Conservation (phyloP, 129 eudicot genomes). For the Flaveria trinervia region DNA sequence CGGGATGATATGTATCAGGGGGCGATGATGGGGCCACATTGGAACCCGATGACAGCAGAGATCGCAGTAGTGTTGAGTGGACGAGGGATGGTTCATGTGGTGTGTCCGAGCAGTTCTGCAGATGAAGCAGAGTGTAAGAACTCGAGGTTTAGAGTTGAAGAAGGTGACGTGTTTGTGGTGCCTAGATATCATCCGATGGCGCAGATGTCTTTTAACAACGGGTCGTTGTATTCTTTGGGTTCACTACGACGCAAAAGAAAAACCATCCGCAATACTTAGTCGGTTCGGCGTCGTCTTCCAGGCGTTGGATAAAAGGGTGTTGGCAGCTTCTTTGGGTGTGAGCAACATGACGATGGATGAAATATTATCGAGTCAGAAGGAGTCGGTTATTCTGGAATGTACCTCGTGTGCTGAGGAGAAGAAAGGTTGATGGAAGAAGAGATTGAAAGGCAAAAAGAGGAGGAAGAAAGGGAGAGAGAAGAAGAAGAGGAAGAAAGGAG, state of each 20-base stretch:
- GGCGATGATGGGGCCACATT: conserved; percentile 96
- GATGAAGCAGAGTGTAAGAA: conserved; percentile 49
- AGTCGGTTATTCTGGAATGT: conserved; percentile 60
- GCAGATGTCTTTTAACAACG: conserved; percentile 75
- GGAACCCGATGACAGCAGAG: conserved; percentile 80
- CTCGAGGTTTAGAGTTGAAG: conserved; percentile 61
- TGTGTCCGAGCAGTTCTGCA: conserved; percentile 47
- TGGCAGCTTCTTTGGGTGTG: conserved; percentile 62
- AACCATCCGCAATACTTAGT: conserved; percentile 82
- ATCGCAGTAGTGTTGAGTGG: conserved; percentile 66
- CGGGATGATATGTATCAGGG: conserved; percentile 41
- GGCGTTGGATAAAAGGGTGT: conserved; percentile 46
- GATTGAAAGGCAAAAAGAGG: conserved; percentile 21
- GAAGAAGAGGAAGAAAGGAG: conserved; percentile 16
- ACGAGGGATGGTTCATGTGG: conserved; percentile 72
- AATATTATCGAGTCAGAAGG: conserved; percentile 47
- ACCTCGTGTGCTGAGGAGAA: conserved; percentile 66
- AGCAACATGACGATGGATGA: conserved; percentile 46
- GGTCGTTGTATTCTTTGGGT: conserved; percentile 71
- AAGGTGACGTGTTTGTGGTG: conserved; percentile 82
- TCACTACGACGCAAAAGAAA: conserved; percentile 49
- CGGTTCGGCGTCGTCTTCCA: conserved; percentile 71
- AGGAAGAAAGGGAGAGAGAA: conserved; percentile 22
- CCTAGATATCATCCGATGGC: conserved; percentile 83
- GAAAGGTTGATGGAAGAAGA: conserved; percentile 39